These are phyloP conservation scores for Picea abies DNA, from an alignment of 83 land plant species.

Conservation along the genomic window DNA sequence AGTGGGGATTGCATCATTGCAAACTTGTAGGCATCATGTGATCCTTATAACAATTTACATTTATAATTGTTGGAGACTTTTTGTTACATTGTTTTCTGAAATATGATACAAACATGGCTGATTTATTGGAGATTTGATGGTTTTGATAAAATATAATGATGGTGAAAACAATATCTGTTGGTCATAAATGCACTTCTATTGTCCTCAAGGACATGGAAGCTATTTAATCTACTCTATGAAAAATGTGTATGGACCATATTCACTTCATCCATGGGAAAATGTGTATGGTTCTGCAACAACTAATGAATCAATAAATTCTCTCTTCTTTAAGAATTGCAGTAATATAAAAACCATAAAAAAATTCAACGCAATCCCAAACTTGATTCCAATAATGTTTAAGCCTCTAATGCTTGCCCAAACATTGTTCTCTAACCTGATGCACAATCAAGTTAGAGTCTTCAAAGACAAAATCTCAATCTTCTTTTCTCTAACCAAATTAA, in stretches of 20 bases:
- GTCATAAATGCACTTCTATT: background rate
- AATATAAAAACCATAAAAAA: too few relatives aligned
- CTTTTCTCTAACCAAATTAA: too few relatives aligned
- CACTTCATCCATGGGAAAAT: too few relatives aligned
- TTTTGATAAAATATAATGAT: background rate
- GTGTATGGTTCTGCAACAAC: too few relatives aligned
- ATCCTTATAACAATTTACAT: background rate
- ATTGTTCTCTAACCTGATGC: too few relatives aligned
- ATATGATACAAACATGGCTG: background rate
- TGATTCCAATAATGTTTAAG: too few relatives aligned
- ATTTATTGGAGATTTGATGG: background rate
- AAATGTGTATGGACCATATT: conserved; percentile 2
- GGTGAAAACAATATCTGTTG: background rate
- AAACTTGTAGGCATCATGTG: conserved; percentile 58
- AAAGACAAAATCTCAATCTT: too few relatives aligned
- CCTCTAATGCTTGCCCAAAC: too few relatives aligned
- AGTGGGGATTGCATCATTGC: conserved; percentile 67
- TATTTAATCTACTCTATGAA: conserved; percentile 9
- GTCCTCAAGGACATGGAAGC: background rate
- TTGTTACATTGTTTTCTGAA: background rate
- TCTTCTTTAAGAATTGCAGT: too few relatives aligned
- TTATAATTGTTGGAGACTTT: background rate
- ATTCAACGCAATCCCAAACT: too few relatives aligned
- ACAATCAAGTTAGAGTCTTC: too few relatives aligned
- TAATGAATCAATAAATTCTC: background rate